Percentiles rank a stretch among this genome's conserved stretches.
Evolutionary conservation across 305 asterid genomes (phyloP).

Genomic region (Fraxinus angustifolia): DNA sequence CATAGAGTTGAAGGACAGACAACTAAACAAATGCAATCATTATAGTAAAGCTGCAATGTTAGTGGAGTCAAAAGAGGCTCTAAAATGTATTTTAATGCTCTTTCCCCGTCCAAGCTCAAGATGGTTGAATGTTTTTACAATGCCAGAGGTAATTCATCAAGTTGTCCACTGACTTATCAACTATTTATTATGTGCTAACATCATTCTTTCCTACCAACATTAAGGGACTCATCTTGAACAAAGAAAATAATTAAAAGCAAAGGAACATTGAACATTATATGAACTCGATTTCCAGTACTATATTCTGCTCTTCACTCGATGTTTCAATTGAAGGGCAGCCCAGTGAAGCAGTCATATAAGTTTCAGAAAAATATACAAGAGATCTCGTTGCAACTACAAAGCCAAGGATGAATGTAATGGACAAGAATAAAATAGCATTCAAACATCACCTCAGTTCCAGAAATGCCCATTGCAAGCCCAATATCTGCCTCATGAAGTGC

Average conservation of each 20-base stretch:
- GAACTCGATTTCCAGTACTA: background rate
- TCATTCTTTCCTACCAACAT: background rate
- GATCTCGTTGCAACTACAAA: background rate
- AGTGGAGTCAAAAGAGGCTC: conserved; percentile 15
- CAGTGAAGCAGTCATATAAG: background rate
- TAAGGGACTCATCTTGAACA: background rate
- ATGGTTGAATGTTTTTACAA: background rate
- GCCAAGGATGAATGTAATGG: background rate
- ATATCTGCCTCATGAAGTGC: conserved; percentile 99
- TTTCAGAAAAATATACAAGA: background rate
- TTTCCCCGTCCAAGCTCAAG: background rate
- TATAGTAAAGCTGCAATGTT: background rate
- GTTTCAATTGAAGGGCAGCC: background rate
- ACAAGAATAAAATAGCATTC: conserved; percentile 6
- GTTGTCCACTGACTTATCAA: background rate
- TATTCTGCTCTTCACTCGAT: background rate
- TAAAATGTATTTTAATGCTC: background rate
- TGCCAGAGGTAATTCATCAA: background rate
- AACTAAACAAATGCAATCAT: background rate
- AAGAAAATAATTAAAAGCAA: background rate
- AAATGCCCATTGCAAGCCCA: conserved; percentile 97
- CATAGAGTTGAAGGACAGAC: background rate
- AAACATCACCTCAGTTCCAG: conserved; percentile 84
- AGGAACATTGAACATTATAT: background rate
- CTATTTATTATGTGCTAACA: background rate